These are phyloP conservation scores for Candida taoyuanica DNA, from an alignment of 805 yeast genomes.

Conservation along the genomic window DNA sequence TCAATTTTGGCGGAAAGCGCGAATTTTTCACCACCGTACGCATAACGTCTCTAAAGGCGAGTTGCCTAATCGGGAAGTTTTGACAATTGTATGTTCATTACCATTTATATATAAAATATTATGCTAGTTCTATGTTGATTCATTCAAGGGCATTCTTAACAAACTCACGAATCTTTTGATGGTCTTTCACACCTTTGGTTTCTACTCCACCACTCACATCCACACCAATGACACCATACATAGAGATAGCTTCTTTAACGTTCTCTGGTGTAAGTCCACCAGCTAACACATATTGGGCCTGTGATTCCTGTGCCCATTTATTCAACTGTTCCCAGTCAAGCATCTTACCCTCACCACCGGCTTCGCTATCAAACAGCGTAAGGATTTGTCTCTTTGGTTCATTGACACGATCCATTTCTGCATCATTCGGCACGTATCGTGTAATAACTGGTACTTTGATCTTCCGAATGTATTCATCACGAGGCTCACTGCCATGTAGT, in stretches of 20 bases:
- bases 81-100: background rate
- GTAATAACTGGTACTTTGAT: slow-evolving; percentile 60
- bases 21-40: background rate
- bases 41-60: background rate
- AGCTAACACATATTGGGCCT: slow-evolving; percentile 57
- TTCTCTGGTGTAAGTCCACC: slow-evolving; percentile 86
- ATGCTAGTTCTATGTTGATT: background rate
- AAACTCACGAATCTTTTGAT: slow-evolving; percentile 54
- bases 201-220: slow-evolving; percentile 98
- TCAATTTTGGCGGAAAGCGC: background rate
- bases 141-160: slow-evolving; percentile 43
- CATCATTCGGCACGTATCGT: slow-evolving; percentile 61
- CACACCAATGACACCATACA: slow-evolving; percentile 72
- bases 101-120: background rate
- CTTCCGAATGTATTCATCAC: slow-evolving; percentile 34
- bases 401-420: slow-evolving; percentile 30
- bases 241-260: slow-evolving; percentile 45
- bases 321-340: slow-evolving; percentile 64
- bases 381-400: slow-evolving; percentile 38
- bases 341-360: slow-evolving; percentile 87
- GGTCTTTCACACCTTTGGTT: slow-evolving; percentile 67
- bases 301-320: slow-evolving; percentile 29
- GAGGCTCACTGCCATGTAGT: slow-evolving; percentile 74
- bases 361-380: slow-evolving; percentile 78
- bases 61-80: background rate